Conservation (phyloP, 495 filamentous ascomycete species). For the Extremus antarcticus region DNA sequence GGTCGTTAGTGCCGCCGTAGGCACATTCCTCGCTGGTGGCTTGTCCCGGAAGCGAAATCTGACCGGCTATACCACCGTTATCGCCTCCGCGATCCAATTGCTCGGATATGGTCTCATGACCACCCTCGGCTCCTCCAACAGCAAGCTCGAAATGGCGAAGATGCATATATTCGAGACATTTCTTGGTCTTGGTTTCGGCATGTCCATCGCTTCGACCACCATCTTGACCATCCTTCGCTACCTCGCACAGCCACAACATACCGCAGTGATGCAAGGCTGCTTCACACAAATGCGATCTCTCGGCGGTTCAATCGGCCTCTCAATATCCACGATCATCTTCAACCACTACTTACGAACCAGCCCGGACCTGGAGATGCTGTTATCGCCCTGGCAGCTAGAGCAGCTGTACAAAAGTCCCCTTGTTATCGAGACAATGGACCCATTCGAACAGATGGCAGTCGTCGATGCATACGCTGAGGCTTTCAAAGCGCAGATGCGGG, state of each 20-base stretch:
- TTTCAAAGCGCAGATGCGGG: not conserved
- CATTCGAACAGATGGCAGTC: not conserved
- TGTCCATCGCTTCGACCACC: not conserved
- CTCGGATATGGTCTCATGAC: conserved; percentile 5
- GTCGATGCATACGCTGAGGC: not conserved
- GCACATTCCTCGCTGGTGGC: conserved; percentile 2
- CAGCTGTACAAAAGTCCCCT: not conserved
- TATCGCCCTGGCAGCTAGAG: not conserved
- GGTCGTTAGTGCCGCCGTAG: conserved; percentile 1
- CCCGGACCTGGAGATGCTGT: not conserved
- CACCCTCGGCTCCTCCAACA: not conserved
- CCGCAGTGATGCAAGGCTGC: not conserved
- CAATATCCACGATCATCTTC: conserved; percentile 6
- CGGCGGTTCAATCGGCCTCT: conserved; percentile 5
- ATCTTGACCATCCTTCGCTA: not conserved
- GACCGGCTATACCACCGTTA: not conserved
- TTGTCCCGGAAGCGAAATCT: conserved; percentile 1
- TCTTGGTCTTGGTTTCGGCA: conserved; percentile 7
- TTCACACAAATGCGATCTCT: conserved; percentile 3
- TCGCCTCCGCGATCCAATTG: not conserved
- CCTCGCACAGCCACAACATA: not conserved
- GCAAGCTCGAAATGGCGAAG: not conserved
- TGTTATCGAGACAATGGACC: not conserved
- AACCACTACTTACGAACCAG: not conserved
- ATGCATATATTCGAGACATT: conserved; percentile 4